Evolutionary conservation across 2,329 filamentous ascomycete genomes (phyloP).

Genomic region (Neobulgaria alba): DNA sequence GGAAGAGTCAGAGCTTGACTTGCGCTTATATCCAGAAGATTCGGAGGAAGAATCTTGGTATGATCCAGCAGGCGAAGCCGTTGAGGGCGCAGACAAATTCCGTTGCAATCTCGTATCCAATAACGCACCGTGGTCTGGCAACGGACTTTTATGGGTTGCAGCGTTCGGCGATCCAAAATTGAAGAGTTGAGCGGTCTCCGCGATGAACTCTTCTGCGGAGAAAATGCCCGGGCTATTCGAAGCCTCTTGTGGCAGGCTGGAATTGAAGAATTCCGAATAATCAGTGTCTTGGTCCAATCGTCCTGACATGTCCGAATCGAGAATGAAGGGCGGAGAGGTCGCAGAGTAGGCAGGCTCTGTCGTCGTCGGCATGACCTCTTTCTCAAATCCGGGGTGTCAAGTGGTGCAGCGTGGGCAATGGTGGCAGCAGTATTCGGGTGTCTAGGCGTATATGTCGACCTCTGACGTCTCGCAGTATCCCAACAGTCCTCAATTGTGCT

Average conservation of each 20-base stretch:
- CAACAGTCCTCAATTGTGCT: background rate
- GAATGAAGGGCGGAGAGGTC: constrained; percentile 28
- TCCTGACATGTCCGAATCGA: constrained; percentile 30
- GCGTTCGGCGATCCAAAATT: constrained; percentile 22
- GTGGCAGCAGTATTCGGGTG: background rate
- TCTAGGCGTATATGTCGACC: background rate
- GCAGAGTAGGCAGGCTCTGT: constrained; percentile 23
- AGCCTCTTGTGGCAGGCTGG: constrained; percentile 23
- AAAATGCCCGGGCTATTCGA: constrained; percentile 27
- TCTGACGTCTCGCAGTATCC: background rate
- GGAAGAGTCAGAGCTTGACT: constrained; percentile 38
- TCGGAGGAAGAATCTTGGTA: constrained; percentile 44
- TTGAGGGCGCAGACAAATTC: constrained; percentile 23
- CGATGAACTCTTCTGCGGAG: constrained; percentile 22
- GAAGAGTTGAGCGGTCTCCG: constrained; percentile 20
- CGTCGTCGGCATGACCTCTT: constrained; percentile 22
- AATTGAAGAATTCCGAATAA: constrained; percentile 31
- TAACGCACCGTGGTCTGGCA: constrained; percentile 14
- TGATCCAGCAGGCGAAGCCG: constrained; percentile 30
- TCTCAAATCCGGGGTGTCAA: background rate
- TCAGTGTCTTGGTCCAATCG: constrained; percentile 27
- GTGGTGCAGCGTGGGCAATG: background rate
- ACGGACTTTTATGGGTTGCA: constrained; percentile 20
- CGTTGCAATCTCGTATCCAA: constrained; percentile 17
- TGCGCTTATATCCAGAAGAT: constrained; percentile 41